Percentiles rank a stretch among this genome's conserved stretches.
These are phyloP conservation scores for Oryza rufipogon DNA, from an alignment of 176 grass and related monocot species.

Conservation along the genomic window DNA sequence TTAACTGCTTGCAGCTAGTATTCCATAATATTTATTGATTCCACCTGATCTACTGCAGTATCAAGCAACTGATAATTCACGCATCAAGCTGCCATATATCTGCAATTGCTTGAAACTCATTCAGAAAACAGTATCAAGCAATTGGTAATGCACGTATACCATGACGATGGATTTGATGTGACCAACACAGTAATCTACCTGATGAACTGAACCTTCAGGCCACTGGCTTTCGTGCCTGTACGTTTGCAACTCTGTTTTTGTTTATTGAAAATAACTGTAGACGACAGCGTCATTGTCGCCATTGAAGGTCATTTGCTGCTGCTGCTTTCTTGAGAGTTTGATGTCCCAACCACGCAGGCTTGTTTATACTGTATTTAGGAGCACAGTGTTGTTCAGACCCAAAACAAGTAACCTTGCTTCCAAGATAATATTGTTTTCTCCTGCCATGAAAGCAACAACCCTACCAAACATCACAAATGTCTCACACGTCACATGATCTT, in stretches of 20 bases:
- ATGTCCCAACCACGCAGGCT: slow-evolving; percentile 18
- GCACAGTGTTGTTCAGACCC: slow-evolving; percentile 5
- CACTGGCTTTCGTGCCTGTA: background rate
- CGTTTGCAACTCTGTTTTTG: slow-evolving; percentile 2
- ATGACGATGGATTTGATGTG: slow-evolving; percentile 13
- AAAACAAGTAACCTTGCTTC: background rate
- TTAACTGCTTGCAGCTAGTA: background rate
- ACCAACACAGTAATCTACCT: background rate
- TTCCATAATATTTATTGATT: background rate
- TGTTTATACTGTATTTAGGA: background rate
- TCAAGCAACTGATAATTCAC: background rate
- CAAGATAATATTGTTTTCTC: slow-evolving; percentile 28
- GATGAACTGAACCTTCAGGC: background rate
- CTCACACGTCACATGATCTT: slow-evolving; percentile 6
- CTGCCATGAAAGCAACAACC: background rate
- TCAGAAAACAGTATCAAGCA: background rate
- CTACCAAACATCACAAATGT: background rate
- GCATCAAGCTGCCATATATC: background rate
- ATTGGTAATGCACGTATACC: background rate
- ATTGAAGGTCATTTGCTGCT: background rate
- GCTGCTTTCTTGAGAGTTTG: background rate
- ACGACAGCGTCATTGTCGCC: background rate
- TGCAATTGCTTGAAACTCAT: background rate
- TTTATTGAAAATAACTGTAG: background rate
- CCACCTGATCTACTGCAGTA: background rate